Evolutionary conservation across 73 alveolate species (phyloP).

Genomic region (Durusdinium trenchii): DNA sequence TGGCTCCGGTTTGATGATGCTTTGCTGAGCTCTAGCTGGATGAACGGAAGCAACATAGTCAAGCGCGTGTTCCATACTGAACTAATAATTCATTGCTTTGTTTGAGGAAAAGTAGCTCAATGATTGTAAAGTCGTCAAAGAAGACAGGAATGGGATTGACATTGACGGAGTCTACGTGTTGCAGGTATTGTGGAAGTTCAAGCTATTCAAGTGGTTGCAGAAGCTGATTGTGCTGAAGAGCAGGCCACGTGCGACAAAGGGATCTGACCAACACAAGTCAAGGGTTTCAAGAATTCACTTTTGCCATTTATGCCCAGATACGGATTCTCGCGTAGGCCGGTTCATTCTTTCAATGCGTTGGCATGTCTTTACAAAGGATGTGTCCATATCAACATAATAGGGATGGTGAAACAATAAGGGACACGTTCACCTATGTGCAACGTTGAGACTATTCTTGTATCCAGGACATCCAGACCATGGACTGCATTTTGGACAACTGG

Average conservation of each 20-base stretch:
- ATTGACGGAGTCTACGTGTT: not conserved
- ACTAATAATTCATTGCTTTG: no score
- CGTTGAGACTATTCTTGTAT: not conserved
- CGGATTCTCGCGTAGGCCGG: not conserved
- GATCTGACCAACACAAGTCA: not conserved
- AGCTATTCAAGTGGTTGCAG: conserved; percentile 30
- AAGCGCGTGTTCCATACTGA: no score
- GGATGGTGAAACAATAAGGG: not conserved
- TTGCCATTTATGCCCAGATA: not conserved
- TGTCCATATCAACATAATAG: not conserved
- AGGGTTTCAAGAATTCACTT: not conserved
- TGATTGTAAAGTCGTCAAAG: no score
- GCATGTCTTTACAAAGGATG: not conserved
- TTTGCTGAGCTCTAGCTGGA: no score
- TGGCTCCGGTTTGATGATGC: no score
- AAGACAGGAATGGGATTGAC: no score
- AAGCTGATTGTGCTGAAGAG: not conserved
- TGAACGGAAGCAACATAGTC: no score
- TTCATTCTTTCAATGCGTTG: not conserved
- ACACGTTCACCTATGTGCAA: not conserved
- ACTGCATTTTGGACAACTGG: conserved; percentile 63
- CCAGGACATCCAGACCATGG: conserved; percentile 30
- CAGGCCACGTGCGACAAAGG: not conserved
- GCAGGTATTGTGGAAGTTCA: conserved; percentile 28
- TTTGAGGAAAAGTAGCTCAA: no score